phyloP scores from a whole-genome alignment of 768 basidiomycete genomes.

The Termitomyces sp. region DNA sequence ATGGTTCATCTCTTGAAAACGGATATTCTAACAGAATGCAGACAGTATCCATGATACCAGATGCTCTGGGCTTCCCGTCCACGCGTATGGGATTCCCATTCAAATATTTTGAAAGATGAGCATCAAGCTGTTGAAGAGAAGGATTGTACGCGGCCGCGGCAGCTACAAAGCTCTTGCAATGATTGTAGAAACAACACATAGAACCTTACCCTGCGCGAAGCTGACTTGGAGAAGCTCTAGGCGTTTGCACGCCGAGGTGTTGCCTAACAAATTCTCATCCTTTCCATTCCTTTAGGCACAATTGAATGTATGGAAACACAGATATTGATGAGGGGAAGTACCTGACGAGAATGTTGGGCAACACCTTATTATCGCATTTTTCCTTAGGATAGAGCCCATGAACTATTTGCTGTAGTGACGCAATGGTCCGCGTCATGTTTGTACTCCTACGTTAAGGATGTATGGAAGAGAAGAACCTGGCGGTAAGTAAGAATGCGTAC shows the following conservation, averaged over 20 bases:
- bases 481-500: conserved; percentile 23
- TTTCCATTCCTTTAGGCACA: conserved; percentile 51
- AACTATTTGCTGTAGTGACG: conserved; percentile 72
- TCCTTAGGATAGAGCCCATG: conserved; percentile 65
- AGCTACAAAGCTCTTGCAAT: conserved; percentile 33
- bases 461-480: not conserved
- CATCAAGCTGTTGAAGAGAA: conserved; percentile 59
- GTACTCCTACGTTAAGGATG: conserved; percentile 50
- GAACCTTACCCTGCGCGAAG: conserved; percentile 57
- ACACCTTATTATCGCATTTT: conserved; percentile 42
- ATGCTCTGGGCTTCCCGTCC: conserved; percentile 74
- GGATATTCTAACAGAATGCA: conserved; percentile 4
- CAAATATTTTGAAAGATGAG: conserved; percentile 65
- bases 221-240: conserved; percentile 59
- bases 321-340: conserved; percentile 22
- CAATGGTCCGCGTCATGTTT: conserved; percentile 74
- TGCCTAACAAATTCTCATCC: conserved; percentile 73
- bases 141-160: conserved; percentile 66
- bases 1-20: conserved; percentile 1
- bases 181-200: not conserved
- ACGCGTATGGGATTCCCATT: conserved; percentile 68
- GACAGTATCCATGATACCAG: conserved; percentile 74
- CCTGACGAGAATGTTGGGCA: conserved; percentile 59
- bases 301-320: not conserved
- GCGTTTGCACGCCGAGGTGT: conserved; percentile 65